Evolutionary conservation across 1,284 basidiomycete species (phyloP), one percentile per base, ranked within the genome.

Genomic region (Sanguinoderma infundibulare): DNA sequence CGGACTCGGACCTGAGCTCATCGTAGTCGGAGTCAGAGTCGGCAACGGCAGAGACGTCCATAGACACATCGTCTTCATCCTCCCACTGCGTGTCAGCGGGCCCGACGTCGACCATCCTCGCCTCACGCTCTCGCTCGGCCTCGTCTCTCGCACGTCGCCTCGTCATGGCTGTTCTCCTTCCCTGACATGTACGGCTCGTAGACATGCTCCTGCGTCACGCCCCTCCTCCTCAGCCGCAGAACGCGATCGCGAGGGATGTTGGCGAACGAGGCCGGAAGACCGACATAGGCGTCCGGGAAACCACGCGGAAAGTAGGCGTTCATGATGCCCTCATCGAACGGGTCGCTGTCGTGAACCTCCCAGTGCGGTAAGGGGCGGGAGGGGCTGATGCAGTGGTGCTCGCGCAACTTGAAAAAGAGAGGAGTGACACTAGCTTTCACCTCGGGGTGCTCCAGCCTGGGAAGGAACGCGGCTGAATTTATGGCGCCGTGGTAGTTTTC

Each of bases 221-320:
- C 63, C 34, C 40, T 35, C 50, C 36, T 52, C 17, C 53, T 28
- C 9, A 69, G 51, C 24, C 36, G 28, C 12, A 69, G 32, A 22
- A 51, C 49, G 34, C 49, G 30, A 20, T 51, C 49, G n/a, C 32
- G 49, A 3, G 30, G 30, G 1, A 34, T 10, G 20, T 24, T 20
- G 1, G 32, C 26, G 7, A 28, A 15, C 5, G 46, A 24, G 46
- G 15, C 15, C 3, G 49, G 32, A 0, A 51, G 72, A 52, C 12
- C 49, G 3, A 44, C 59, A 57, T 10, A 65, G 32, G n/a, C 28
- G 42, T 12, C 63, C 54, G 5, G 70, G 61, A 7, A 65, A 22
- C 46, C 58, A 9, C 47, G 53, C 35, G 82, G 81, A 60, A 89
- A 79, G 80, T 83, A 90, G 5, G 81, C 87, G 58, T 86, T 83